A percentile compares a stretch with the other conserved stretches of the same genome.
These are phyloP conservation scores for Kalaharituber pfeilii DNA, from an alignment of 2,329 filamentous ascomycete genomes.

Conservation along the genomic window DNA sequence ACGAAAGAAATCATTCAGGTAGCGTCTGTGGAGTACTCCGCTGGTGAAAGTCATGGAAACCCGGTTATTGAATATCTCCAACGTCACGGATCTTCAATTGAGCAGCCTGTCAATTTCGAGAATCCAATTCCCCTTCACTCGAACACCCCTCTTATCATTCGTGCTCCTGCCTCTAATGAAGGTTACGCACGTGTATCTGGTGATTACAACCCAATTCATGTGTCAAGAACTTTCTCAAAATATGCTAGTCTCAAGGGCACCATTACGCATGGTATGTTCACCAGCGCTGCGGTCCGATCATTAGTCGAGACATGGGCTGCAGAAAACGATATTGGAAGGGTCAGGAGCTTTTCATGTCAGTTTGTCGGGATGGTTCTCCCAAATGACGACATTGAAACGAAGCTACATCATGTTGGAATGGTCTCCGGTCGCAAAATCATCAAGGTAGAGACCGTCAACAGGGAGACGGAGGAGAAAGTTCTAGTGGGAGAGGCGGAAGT, in stretches of 20 bases:
- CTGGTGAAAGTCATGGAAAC: conserved; percentile 81
- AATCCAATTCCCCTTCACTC: conserved; percentile 91
- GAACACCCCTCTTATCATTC: conserved; percentile 71
- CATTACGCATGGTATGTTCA: conserved; percentile 99
- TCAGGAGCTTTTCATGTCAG: conserved; percentile 90
- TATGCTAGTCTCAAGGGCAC: conserved; percentile 93
- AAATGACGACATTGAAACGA: conserved; percentile 87
- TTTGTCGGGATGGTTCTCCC: conserved; percentile 98
- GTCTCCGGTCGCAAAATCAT: conserved; percentile 97
- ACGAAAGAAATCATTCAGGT: conserved; percentile 97
- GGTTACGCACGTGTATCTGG: conserved; percentile 94
- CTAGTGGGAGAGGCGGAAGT: conserved; percentile 90
- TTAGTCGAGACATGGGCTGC: conserved; percentile 97
- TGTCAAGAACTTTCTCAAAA: conserved; percentile 86
- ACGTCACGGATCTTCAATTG: conserved; percentile 76
- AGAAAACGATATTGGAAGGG: conserved; percentile 94
- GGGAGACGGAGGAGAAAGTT: conserved; percentile 92
- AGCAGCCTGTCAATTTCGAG: conserved; percentile 93
- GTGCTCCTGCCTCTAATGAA: conserved; percentile 90
- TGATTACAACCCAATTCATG: conserved; percentile 97
- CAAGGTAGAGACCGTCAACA: conserved; percentile 92
- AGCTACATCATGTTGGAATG: conserved; percentile 94
- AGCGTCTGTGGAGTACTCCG: conserved; percentile 90
- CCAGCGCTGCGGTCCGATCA: conserved; percentile 85
- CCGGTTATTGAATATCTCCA: conserved; percentile 92